Percentiles rank a stretch among this genome's conserved stretches.
These are phyloP conservation scores for Penstemon barbatus DNA, from an alignment of 257 asterid genomes.

Conservation along the genomic window DNA sequence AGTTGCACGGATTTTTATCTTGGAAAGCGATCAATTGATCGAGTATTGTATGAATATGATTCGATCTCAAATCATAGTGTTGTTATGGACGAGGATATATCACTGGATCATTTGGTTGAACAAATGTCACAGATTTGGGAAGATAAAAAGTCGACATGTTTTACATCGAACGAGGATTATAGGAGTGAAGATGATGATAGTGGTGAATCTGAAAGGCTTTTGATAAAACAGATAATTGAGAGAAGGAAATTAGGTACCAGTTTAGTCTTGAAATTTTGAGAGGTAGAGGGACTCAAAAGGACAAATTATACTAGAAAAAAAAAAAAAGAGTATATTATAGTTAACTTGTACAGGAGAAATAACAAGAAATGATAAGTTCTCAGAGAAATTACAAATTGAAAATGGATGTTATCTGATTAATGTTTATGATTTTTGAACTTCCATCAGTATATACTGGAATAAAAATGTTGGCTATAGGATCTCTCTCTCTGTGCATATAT, in stretches of 20 bases:
- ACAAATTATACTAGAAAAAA: background rate
- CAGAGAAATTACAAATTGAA: background rate
- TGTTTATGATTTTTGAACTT: too few species aligned
- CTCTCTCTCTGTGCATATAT: too few species aligned
- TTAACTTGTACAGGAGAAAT: background rate
- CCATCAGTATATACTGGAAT: too few species aligned
- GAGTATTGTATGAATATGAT: slow-evolving; percentile 16
- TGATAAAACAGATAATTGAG: slow-evolving; percentile 44
- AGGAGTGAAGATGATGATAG: slow-evolving; percentile 38
- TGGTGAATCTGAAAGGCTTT: slow-evolving; percentile 40
- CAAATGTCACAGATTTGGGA: slow-evolving; percentile 15
- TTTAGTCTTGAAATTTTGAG: slow-evolving; percentile 31
- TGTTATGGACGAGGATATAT: slow-evolving; percentile 10
- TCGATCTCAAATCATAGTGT: slow-evolving; percentile 10
- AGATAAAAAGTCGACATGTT: slow-evolving; percentile 26
- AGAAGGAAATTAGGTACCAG: slow-evolving; percentile 40
- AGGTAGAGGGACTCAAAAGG: background rate
- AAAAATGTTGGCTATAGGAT: too few species aligned
- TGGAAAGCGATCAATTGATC: background rate
- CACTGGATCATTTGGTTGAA: slow-evolving; percentile 7
- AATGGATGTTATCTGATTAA: too few species aligned
- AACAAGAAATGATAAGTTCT: background rate
- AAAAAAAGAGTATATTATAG: background rate
- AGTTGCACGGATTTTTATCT: background rate
- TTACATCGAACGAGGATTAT: slow-evolving; percentile 28